Percentiles rank a stretch among this genome's conserved stretches.
Evolutionary conservation across 768 basidiomycete genomes (phyloP).

Genomic region (Leccinum ochraceum): DNA sequence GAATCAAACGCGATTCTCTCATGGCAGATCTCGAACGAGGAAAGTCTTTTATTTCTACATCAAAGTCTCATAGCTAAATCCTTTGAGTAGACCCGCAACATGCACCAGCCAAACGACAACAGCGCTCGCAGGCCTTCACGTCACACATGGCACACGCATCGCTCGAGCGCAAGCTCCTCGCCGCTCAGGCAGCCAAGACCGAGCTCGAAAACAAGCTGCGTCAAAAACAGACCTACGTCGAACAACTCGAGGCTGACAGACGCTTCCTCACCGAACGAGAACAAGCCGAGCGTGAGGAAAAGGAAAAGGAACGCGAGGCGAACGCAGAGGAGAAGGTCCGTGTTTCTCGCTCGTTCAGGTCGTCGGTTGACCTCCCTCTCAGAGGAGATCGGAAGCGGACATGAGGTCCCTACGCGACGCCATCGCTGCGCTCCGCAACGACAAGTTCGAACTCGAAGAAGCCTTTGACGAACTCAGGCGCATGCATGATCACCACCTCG

Average conservation of each 20-base stretch:
- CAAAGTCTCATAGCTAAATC: neutral
- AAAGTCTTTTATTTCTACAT: conserved; percentile 19
- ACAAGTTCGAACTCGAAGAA: conserved; percentile 64
- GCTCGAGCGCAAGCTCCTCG: conserved; percentile 67
- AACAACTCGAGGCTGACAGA: conserved; percentile 68
- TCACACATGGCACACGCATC: conserved; percentile 61
- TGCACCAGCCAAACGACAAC: conserved; percentile 66
- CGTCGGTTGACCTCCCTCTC: neutral
- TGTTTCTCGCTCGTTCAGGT: conserved; percentile 6
- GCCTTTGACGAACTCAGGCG: conserved; percentile 49
- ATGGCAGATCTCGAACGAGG: conserved; percentile 70
- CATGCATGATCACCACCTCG: conserved; percentile 48
- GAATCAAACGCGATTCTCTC: conserved; percentile 60
- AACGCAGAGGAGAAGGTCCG: conserved; percentile 62
- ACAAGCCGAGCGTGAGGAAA: conserved; percentile 66
- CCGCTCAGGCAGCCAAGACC: conserved; percentile 58
- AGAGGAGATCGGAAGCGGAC: conserved; percentile 54
- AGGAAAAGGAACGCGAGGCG: conserved; percentile 53
- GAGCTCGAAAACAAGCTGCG: conserved; percentile 69
- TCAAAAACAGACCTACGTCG: conserved; percentile 62
- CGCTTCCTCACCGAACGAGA: conserved; percentile 70
- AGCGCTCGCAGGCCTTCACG: conserved; percentile 60
- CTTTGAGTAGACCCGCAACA: conserved; percentile 56
- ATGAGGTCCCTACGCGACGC: conserved; percentile 51
- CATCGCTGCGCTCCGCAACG: conserved; percentile 52